These are phyloP conservation scores for Microsporum ferrugineum DNA, from an alignment of 2,329 filamentous ascomycete species.

Conservation along the genomic window DNA sequence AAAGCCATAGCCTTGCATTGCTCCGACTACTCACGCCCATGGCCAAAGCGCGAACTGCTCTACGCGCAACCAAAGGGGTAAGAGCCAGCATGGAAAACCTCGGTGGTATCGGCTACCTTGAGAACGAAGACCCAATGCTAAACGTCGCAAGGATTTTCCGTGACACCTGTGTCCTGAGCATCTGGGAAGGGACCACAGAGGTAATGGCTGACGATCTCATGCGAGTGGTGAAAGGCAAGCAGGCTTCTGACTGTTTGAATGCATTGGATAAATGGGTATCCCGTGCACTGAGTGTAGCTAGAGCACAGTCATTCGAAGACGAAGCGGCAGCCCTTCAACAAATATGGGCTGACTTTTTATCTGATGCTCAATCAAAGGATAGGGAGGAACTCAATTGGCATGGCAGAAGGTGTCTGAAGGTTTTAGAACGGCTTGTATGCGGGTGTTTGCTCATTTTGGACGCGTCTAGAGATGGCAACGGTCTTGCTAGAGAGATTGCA, in stretches of 20 bases:
- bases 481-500: conserved; percentile 20
- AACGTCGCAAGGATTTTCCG: conserved; percentile 56
- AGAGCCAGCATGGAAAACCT: conserved; percentile 24
- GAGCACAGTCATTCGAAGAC: conserved; percentile 37
- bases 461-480: conserved; percentile 24
- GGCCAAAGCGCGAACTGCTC: conserved; percentile 22
- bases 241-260: conserved; percentile 10
- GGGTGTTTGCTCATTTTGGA: conserved; percentile 24
- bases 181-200: conserved; percentile 62
- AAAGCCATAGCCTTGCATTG: conserved; percentile 16
- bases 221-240: conserved; percentile 29
- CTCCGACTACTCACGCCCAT: conserved; percentile 26
- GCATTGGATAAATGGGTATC: conserved; percentile 32
- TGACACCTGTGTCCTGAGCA: conserved; percentile 51
- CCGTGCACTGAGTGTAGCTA: conserved; percentile 38
- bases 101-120: conserved; percentile 24
- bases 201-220: conserved; percentile 47
- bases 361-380: conserved; percentile 8
- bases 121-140: conserved; percentile 43
- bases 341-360: conserved; percentile 12
- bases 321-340: conserved; percentile 22
- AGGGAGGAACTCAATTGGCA: conserved; percentile 23
- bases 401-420: conserved; percentile 22
- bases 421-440: conserved; percentile 24
- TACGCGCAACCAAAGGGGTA: conserved; percentile 17